Percentiles rank a stretch among this genome's conserved stretches.
phyloP scores from a whole-genome alignment of 169 alveolate species.

The Plasmodium cynomolgi region DNA sequence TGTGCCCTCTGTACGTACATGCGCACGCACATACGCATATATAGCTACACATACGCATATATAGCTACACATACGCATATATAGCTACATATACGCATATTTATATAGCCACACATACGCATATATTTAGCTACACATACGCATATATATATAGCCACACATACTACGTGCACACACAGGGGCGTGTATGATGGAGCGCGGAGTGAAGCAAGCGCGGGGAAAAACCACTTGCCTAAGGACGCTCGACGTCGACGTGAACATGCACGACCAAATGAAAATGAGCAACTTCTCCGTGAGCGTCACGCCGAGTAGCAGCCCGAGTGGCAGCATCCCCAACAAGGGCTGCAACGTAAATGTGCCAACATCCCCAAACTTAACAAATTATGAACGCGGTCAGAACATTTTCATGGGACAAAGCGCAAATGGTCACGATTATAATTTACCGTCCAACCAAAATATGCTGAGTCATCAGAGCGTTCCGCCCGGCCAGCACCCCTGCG shows the following conservation, averaged over 20 bases:
- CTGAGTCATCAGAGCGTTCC: background rate
- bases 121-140: background rate
- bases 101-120: too few relatives aligned
- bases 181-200: constrained; percentile 29
- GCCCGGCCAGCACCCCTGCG: background rate
- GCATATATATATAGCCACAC: background rate
- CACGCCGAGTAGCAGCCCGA: background rate
- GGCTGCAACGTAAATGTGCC: constrained; percentile 6
- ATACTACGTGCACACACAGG: background rate
- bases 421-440: constrained; percentile 25
- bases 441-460: background rate
- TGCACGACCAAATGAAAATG: constrained; percentile 14
- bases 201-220: background rate
- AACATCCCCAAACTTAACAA: background rate
- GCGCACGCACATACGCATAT: background rate
- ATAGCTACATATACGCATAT: background rate
- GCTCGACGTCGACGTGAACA: background rate
- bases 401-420: background rate
- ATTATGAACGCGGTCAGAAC: constrained; percentile 9
- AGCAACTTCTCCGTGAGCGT: constrained; percentile 2
- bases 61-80: background rate
- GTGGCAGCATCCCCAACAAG: constrained; percentile 1
- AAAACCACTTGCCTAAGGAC: constrained; percentile 15
- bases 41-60: background rate
- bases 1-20: background rate